Conservation (phyloP, 2,329 filamentous ascomycete genomes). For the Neobulgaria alba region DNA sequence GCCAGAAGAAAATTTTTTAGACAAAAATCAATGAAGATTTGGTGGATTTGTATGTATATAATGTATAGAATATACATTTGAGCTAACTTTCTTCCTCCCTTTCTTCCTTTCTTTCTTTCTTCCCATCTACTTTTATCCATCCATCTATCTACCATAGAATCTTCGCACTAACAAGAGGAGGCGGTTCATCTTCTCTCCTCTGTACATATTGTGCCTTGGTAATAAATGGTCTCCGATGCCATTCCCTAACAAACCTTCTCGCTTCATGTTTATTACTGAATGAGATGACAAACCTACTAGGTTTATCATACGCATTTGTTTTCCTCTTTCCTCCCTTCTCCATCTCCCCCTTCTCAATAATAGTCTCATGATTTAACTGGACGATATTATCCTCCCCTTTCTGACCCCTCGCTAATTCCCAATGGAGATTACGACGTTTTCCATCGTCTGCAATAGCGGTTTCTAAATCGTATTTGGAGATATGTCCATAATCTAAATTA, state of each 20-base stretch:
- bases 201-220: constrained; percentile 19
- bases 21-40: too few relatives aligned
- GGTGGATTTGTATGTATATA: too few relatives aligned
- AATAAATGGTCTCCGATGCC: constrained; percentile 41
- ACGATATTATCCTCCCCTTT: constrained; percentile 10
- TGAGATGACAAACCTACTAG: constrained; percentile 23
- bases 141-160: constrained; percentile 42
- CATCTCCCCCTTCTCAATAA: neutral
- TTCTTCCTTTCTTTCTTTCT: too few relatives aligned
- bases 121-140: too few relatives aligned
- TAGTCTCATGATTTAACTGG: constrained; percentile 4
- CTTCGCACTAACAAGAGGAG: constrained; percentile 36
- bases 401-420: constrained; percentile 20
- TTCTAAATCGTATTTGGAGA: constrained; percentile 13
- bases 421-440: constrained; percentile 25
- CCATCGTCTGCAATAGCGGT: constrained; percentile 23
- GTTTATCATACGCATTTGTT: constrained; percentile 2
- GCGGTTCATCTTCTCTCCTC: constrained; percentile 30
- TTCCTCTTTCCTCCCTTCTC: neutral
- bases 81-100: too few relatives aligned
- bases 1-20: too few relatives aligned
- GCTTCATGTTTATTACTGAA: constrained; percentile 28
- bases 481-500: constrained; percentile 16
- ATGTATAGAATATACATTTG: too few relatives aligned
- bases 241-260: constrained; percentile 39